Evolutionary conservation across 2,329 filamentous ascomycete genomes (phyloP), one percentile per base, ranked within the genome.

Genomic region (Gnomoniopsis smithogilvyi): DNA sequence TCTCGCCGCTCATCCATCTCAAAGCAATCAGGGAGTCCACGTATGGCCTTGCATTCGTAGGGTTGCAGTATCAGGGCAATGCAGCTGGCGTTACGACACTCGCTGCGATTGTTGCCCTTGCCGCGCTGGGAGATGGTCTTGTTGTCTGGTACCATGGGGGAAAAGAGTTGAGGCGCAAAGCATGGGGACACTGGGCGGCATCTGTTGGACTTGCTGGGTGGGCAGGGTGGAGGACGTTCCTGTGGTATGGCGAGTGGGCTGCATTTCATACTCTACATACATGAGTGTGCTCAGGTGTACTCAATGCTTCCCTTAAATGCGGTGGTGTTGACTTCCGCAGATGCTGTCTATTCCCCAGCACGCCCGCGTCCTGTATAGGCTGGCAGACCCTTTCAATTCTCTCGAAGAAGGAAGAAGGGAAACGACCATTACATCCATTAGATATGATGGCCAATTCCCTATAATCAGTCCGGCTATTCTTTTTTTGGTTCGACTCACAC

Each of bases 1-100:
- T 61, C 8, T 74, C 72, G 22, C 68, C 72, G 1, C 68, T 73
- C 19, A 69, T 74, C 61, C 71, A 71, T 51, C 67, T 73, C 59
- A 73, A 74, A 54, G 71, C 70, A 7, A 64, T 71, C 10, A 69
- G 72, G 2, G 72, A 74, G 58, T 47, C 73, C 3, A 67, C 64
- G 2, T 73, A 69, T 51, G 72, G 72, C 17, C n/a, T 69, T 1
- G 56, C 65, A 0, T 49, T 73, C 51, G 51, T 72, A 24, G 64
- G 60, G 15, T 56, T 74, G 17, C 69, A 73, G 52, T 59, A 59
- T 17, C 70, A 71, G 47, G 67, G 64, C 24, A 67, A 70, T 34
- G 64, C 67, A 21, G 51, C 38, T 2, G 71, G 67, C 2, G 58
- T 74, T 12, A 73, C 68, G 2, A 67, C 67, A 0, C 64, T 72